A percentile compares a stretch with the other conserved stretches of the same genome.
These are phyloP conservation scores for Picea glauca DNA, from an alignment of 75 land plant genomes.

Conservation along the genomic window DNA sequence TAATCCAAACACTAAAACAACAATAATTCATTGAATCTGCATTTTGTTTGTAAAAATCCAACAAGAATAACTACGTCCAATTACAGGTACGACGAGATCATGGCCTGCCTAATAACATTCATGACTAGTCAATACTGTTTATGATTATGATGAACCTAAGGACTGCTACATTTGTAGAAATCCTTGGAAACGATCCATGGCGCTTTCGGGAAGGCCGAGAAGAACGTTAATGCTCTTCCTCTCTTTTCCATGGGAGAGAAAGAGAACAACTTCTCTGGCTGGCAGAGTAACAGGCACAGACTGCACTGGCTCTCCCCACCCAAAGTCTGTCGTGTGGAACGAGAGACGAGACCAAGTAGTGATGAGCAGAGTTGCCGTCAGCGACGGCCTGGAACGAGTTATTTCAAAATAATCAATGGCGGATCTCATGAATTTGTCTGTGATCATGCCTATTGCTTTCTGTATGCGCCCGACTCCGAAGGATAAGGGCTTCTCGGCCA, in stretches of 20 bases:
- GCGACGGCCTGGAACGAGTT: constrained; percentile 63
- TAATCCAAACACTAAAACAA: no score
- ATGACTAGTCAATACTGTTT: no score
- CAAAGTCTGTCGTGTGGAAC: constrained; percentile 83
- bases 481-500: constrained; percentile 45
- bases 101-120: no score
- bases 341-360: constrained; percentile 83
- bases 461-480: constrained; percentile 58
- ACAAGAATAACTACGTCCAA: no score
- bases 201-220: constrained; percentile 55
- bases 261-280: constrained; percentile 74
- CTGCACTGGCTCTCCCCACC: constrained; percentile 81
- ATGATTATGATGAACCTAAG: no score
- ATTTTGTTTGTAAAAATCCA: no score
- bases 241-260: constrained; percentile 66
- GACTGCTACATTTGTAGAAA: constrained; percentile 21
- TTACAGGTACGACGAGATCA: no score
- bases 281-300: constrained; percentile 83
- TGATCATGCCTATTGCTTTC: constrained; percentile 60
- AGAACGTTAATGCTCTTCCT: constrained; percentile 63
- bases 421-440: constrained; percentile 73
- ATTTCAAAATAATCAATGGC: constrained; percentile 81
- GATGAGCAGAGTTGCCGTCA: constrained; percentile 65
- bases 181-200: constrained; percentile 49
- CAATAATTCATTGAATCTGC: no score